These are phyloP conservation scores for Psilocybe azurescens DNA, from an alignment of 768 basidiomycete species.

Conservation along the genomic window DNA sequence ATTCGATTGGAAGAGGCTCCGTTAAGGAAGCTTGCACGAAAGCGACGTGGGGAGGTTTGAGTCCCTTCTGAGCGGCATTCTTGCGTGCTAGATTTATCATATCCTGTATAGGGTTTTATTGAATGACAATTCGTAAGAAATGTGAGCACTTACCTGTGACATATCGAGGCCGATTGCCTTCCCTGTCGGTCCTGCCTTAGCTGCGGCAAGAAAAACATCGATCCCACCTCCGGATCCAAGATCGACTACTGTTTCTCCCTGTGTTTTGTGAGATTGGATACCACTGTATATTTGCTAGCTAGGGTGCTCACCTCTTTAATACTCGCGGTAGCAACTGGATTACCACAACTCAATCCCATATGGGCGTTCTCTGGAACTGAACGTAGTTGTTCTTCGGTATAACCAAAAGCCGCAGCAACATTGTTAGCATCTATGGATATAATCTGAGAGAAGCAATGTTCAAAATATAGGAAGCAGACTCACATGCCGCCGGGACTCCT, in stretches of 20 bases:
- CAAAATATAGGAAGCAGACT: constrained; percentile 3
- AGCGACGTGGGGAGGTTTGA: constrained; percentile 53
- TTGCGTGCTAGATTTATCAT: constrained; percentile 54
- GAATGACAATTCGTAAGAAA: too few species aligned
- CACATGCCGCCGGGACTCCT: constrained; percentile 29
- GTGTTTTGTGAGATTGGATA: not conserved
- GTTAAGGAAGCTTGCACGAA: constrained; percentile 51
- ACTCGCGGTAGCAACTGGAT: constrained; percentile 50
- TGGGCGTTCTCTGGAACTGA: constrained; percentile 48
- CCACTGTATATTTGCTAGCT: not conserved
- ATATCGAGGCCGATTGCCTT: constrained; percentile 60
- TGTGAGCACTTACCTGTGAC: constrained; percentile 42
- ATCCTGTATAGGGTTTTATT: constrained; percentile 37
- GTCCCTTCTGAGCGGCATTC: constrained; percentile 44
- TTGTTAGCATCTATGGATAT: constrained; percentile 31
- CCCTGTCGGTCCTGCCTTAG: constrained; percentile 52
- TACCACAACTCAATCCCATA: constrained; percentile 61
- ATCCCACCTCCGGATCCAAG: constrained; percentile 63
- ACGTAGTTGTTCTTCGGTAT: constrained; percentile 45
- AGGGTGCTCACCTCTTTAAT: constrained; percentile 44
- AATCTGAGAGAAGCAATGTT: not conserved
- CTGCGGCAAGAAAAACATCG: constrained; percentile 59
- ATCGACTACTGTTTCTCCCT: constrained; percentile 64
- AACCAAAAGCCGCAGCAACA: constrained; percentile 53
- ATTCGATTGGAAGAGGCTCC: constrained; percentile 51